Evolutionary conservation across 2,329 filamentous ascomycete genomes (phyloP).

Genomic region (Venturia carpophila): DNA sequence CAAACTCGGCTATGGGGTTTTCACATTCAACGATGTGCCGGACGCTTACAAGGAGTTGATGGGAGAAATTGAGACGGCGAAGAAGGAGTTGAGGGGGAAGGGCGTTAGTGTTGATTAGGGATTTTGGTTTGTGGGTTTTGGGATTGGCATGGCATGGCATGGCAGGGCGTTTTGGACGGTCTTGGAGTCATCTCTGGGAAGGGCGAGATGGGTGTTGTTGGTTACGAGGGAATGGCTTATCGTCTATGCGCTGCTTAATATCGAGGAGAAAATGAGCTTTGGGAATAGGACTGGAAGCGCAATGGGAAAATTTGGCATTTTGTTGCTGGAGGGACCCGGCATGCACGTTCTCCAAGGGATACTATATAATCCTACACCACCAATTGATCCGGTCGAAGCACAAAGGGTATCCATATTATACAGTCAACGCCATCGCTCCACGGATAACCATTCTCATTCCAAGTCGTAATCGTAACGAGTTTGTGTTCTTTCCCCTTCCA

Average conservation of each 20-base stretch:
- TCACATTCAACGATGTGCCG: slow-evolving; percentile 95
- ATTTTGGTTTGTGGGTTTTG: slow-evolving; percentile 16
- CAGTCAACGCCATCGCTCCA: not conserved
- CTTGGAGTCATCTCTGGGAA: not conserved
- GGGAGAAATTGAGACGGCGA: slow-evolving; percentile 70
- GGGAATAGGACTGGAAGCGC: not conserved
- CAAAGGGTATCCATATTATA: slow-evolving; percentile 3
- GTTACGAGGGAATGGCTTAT: not conserved
- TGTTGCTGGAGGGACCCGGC: not conserved
- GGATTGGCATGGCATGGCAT: slow-evolving; percentile 11
- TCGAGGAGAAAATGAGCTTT: not conserved
- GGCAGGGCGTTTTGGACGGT: not conserved
- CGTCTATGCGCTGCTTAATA: not conserved
- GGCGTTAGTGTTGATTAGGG: slow-evolving; percentile 70
- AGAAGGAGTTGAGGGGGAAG: slow-evolving; percentile 61
- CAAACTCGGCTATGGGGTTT: slow-evolving; percentile 83
- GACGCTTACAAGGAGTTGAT: slow-evolving; percentile 84
- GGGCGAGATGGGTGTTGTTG: not conserved
- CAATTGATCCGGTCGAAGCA: not conserved
- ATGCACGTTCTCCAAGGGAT: not conserved
- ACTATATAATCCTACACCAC: not conserved
- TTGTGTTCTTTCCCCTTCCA: not conserved
- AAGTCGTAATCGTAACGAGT: not conserved
- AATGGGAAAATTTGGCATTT: not conserved
- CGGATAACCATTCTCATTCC: not conserved